Percentiles rank a stretch among this genome's conserved stretches.
Evolutionary conservation across 352 stramenopile species (phyloP).

Genomic region (Pythium aquatile): DNA sequence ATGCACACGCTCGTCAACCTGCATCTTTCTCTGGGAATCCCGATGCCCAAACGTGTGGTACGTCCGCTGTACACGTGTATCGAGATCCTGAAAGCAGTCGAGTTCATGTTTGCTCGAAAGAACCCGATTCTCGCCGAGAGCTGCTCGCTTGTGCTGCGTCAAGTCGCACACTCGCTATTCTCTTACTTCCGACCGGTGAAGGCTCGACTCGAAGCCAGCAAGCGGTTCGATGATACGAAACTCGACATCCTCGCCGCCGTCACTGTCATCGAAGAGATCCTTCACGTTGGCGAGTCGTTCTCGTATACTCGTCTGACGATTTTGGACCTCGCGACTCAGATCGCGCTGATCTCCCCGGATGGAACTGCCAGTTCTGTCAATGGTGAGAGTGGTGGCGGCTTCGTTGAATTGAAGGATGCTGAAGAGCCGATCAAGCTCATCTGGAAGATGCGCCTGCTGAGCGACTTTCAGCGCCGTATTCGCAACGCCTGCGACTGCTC

Average conservation of each 20-base stretch:
- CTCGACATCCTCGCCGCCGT: constrained; percentile 81
- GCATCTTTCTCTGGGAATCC: constrained; percentile 85
- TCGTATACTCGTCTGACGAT: constrained; percentile 84
- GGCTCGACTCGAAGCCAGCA: constrained; percentile 79
- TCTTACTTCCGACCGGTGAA: constrained; percentile 83
- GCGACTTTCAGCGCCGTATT: constrained; percentile 88
- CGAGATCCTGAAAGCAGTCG: constrained; percentile 90
- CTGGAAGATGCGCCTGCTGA: constrained; percentile 84
- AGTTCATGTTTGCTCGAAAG: constrained; percentile 91
- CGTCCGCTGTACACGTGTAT: constrained; percentile 87
- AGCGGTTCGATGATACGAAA: constrained; percentile 87
- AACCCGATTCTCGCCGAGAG: constrained; percentile 80
- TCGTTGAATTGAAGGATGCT: constrained; percentile 54
- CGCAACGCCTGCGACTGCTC: constrained; percentile 87
- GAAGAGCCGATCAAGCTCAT: constrained; percentile 80
- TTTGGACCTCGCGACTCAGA: constrained; percentile 76
- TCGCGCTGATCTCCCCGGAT: constrained; percentile 72
- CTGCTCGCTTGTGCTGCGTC: constrained; percentile 66
- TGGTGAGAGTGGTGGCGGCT: constrained; percentile 36
- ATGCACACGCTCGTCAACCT: constrained; percentile 89
- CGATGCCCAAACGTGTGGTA: constrained; percentile 84
- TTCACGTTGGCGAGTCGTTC: constrained; percentile 79
- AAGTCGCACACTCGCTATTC: constrained; percentile 80
- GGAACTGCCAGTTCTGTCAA: constrained; percentile 36
- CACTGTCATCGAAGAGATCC: constrained; percentile 82